phyloP scores from a whole-genome alignment of 78 protist genomes.

The Dictyostelium purpureum region DNA sequence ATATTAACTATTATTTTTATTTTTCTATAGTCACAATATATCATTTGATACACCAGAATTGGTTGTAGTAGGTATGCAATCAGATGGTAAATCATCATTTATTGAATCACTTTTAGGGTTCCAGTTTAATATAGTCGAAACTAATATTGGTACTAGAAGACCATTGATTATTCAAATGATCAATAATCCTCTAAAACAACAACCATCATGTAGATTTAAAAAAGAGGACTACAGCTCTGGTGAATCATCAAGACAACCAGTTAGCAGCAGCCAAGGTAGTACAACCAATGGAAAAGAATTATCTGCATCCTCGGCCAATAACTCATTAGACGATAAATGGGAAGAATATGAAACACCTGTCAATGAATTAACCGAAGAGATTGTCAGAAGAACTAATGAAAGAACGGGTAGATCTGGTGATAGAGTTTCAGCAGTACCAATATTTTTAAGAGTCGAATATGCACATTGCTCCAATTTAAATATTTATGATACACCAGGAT shows the following conservation, averaged over 20 bases:
- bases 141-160: constrained; percentile 83
- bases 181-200: constrained; percentile 65
- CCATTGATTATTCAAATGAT: constrained; percentile 89
- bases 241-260: not conserved
- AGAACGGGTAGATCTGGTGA: constrained; percentile 74
- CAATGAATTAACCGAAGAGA: constrained; percentile 79
- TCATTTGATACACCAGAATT: constrained; percentile 84
- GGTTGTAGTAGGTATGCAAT: constrained; percentile 92
- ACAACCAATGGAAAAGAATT: no score
- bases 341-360: constrained; percentile 88
- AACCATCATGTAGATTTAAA: constrained; percentile 81
- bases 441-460: constrained; percentile 86
- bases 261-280: constrained; percentile 33
- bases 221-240: constrained; percentile 50
- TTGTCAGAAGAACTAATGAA: constrained; percentile 79
- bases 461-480: constrained; percentile 84
- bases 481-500: constrained; percentile 89
- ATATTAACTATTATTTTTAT: not conserved
- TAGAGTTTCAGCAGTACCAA: constrained; percentile 73
- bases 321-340: constrained; percentile 38
- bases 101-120: constrained; percentile 87
- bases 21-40: constrained; percentile 55
- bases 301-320: no score
- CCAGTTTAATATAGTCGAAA: constrained; percentile 88
- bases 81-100: constrained; percentile 89